Conservation (phyloP, 176 grass and related monocot species). For the Eremochloa ophiuroides region DNA sequence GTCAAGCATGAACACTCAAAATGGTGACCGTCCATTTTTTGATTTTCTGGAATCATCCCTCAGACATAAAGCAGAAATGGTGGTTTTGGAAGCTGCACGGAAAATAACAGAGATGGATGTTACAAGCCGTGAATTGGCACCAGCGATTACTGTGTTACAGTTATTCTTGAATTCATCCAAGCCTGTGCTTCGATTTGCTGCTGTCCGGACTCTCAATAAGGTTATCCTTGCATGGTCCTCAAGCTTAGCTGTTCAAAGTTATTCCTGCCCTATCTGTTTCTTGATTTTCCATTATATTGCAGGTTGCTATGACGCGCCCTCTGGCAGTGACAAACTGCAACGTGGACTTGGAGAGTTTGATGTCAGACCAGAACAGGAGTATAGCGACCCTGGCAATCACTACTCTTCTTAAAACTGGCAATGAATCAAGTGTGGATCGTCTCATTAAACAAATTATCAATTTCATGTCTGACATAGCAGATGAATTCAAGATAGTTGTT, state of each 20-base stretch:
- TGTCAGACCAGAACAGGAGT: slow-evolving; percentile 93
- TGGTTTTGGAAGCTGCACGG: slow-evolving; percentile 74
- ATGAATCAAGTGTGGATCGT: slow-evolving; percentile 94
- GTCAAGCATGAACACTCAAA: slow-evolving; percentile 62
- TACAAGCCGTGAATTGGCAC: slow-evolving; percentile 76
- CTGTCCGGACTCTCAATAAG: slow-evolving; percentile 96
- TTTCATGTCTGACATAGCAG: slow-evolving; percentile 96
- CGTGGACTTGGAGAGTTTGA: slow-evolving; percentile 80
- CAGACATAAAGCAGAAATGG: slow-evolving; percentile 88
- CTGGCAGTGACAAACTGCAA: slow-evolving; percentile 94
- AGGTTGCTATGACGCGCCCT: slow-evolving; percentile 89
- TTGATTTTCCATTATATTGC: slow-evolving; percentile 24
- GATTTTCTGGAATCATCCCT: slow-evolving; percentile 90
- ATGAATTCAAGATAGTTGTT: slow-evolving; percentile 99
- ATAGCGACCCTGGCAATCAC: slow-evolving; percentile 98
- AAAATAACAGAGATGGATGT: slow-evolving; percentile 93
- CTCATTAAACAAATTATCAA: slow-evolving; percentile 95
- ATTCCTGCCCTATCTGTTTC: background rate
- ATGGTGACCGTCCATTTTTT: slow-evolving; percentile 78
- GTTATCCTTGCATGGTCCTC: slow-evolving; percentile 28
- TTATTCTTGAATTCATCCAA: slow-evolving; percentile 82
- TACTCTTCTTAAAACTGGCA: slow-evolving; percentile 94
- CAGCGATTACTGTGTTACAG: slow-evolving; percentile 72
- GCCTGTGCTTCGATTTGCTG: slow-evolving; percentile 92
- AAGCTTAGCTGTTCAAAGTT: background rate